phyloP scores from a whole-genome alignment of 73 alveolate genomes.

The Effrenium voratum region DNA sequence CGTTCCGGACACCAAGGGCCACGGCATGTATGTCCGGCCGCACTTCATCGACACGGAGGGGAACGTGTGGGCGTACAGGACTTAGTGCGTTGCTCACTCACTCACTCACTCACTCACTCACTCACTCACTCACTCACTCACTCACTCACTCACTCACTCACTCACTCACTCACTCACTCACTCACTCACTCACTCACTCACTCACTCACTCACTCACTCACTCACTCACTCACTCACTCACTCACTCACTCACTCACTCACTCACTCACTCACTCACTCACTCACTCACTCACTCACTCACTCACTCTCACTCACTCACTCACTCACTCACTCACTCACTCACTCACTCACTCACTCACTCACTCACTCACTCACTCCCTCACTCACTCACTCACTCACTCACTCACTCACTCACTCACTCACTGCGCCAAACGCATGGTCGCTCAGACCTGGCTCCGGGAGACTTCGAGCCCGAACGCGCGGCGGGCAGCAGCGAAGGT shows the following conservation, averaged over 20 bases:
- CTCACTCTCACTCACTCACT: conserved; percentile 9
- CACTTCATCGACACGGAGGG: too few relatives aligned
- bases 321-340: conserved; percentile 40
- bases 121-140: not conserved
- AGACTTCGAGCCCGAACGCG: too few relatives aligned
- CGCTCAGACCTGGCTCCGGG: too few relatives aligned
- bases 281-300: not conserved
- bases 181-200: not conserved
- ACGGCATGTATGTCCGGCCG: too few relatives aligned
- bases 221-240: not conserved
- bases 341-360: conserved; percentile 50
- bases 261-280: not conserved
- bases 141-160: conserved; percentile 14
- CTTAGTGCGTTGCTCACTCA: too few relatives aligned
- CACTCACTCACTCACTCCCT: conserved; percentile 39
- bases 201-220: conserved; percentile 1
- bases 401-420: conserved; percentile 38
- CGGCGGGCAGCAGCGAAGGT: too few relatives aligned
- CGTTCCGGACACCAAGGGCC: too few relatives aligned
- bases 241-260: not conserved
- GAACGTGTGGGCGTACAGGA: too few relatives aligned
- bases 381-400: conserved; percentile 51
- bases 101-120: not conserved
- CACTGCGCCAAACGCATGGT: not conserved
- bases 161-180: not conserved